These are phyloP conservation scores for Cercospora sp. DNA, from an alignment of 2,329 filamentous ascomycete genomes.

Conservation along the genomic window DNA sequence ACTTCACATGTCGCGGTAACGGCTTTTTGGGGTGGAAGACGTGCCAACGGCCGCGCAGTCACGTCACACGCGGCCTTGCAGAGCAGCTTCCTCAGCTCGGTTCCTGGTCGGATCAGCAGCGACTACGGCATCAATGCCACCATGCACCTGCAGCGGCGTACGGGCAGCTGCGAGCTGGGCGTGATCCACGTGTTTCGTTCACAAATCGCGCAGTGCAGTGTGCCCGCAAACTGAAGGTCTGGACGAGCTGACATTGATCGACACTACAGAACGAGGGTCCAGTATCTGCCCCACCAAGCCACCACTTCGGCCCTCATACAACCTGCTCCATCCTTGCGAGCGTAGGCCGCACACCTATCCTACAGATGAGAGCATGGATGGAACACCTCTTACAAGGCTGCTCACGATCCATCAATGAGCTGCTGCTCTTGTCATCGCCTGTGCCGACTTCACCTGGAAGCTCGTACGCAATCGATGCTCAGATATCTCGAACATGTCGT, in stretches of 20 bases:
- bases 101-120: background rate
- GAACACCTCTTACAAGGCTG: background rate
- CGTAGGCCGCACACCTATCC: background rate
- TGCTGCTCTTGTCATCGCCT: background rate
- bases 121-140: background rate
- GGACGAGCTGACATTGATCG: conserved; percentile 1
- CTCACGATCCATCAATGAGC: background rate
- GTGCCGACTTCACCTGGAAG: background rate
- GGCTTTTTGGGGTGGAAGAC: background rate
- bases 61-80: background rate
- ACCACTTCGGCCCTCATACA: background rate
- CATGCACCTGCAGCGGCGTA: background rate
- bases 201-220: background rate
- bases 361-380: background rate
- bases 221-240: background rate
- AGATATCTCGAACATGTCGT: background rate
- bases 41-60: background rate
- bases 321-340: background rate
- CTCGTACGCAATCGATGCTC: background rate
- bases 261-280: conserved; percentile 2
- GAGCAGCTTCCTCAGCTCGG: background rate
- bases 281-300: conserved; percentile 4
- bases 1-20: background rate
- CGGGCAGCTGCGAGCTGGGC: background rate
- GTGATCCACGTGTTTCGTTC: background rate